These are phyloP conservation scores for Tetrapisispora pingtungensis DNA, from an alignment of 805 yeast genomes.

Conservation along the genomic window DNA sequence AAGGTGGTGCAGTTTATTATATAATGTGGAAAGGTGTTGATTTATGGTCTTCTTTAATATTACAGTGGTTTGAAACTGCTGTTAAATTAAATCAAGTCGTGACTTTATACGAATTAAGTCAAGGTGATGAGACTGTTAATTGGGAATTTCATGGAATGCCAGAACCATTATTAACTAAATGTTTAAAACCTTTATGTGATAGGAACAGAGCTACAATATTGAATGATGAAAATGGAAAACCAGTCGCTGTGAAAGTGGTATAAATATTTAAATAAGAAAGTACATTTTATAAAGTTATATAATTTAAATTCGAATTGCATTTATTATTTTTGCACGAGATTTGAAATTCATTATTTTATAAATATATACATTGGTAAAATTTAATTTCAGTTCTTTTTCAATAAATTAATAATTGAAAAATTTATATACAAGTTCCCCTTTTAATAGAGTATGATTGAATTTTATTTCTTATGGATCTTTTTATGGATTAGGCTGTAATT, in stretches of 20 bases:
- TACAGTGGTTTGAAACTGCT: slow-evolving; percentile 63
- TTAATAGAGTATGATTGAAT: not conserved
- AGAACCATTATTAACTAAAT: slow-evolving; percentile 40
- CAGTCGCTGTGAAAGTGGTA: slow-evolving; percentile 71
- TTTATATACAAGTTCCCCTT: slow-evolving; percentile 1
- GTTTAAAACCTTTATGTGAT: slow-evolving; percentile 49
- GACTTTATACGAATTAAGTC: slow-evolving; percentile 70
- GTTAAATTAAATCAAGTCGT: slow-evolving; percentile 72
- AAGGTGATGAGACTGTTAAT: slow-evolving; percentile 46
- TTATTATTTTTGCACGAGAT: not conserved
- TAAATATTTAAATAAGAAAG: slow-evolving; percentile 13
- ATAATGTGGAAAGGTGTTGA: slow-evolving; percentile 63
- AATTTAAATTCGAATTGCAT: no score
- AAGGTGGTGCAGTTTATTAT: slow-evolving; percentile 24
- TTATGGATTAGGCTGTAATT: not conserved
- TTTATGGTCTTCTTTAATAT: slow-evolving; percentile 53
- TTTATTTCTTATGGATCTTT: not conserved
- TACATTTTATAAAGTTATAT: no score
- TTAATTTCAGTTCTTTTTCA: not conserved
- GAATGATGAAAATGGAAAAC: slow-evolving; percentile 53
- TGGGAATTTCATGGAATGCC: slow-evolving; percentile 61
- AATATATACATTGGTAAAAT: not conserved
- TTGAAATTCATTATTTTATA: not conserved
- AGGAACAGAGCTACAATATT: slow-evolving; percentile 66
- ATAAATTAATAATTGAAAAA: not conserved